Evolutionary conservation across 257 asterid genomes (phyloP).

Genomic region (Scutellaria baicalensis): DNA sequence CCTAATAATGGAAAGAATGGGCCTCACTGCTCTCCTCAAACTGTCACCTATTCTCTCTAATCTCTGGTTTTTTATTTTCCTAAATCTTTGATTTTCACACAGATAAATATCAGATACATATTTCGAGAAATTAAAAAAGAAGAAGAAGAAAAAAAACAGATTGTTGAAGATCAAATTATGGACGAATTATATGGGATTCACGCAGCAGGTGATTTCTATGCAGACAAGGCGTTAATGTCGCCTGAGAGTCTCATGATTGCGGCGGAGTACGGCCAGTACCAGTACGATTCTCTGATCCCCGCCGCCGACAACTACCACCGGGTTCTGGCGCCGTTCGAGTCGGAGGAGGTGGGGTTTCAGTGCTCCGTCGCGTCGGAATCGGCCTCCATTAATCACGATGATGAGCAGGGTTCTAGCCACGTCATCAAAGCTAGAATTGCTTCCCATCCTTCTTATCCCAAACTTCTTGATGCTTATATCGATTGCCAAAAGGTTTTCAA

Average conservation of each 20-base stretch:
- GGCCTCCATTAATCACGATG: background rate
- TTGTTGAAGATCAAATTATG: background rate
- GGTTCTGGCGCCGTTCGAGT: slow-evolving; percentile 16
- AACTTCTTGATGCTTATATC: slow-evolving; percentile 47
- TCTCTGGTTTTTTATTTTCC: background rate
- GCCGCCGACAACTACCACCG: slow-evolving; percentile 10
- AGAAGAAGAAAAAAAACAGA: background rate
- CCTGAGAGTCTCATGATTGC: slow-evolving; percentile 30
- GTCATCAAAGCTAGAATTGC: slow-evolving; percentile 42
- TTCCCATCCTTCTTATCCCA: slow-evolving; percentile 53
- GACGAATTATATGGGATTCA: slow-evolving; percentile 32
- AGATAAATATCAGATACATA: background rate
- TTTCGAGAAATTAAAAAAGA: too few species aligned
- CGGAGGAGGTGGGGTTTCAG: slow-evolving; percentile 26
- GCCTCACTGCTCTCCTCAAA: slow-evolving; percentile 8
- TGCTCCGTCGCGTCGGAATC: slow-evolving; percentile 26
- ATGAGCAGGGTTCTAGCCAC: slow-evolving; percentile 1
- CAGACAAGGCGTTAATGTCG: slow-evolving; percentile 31
- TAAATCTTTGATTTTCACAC: background rate
- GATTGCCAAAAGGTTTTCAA: slow-evolving; percentile 49
- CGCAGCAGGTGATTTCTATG: slow-evolving; percentile 10
- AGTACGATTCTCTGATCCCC: slow-evolving; percentile 12
- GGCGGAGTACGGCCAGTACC: slow-evolving; percentile 24
- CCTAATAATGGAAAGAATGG: slow-evolving; percentile 26
- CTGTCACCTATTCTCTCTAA: slow-evolving; percentile 10